Percentiles rank a stretch among this genome's conserved stretches.
Conservation (phyloP, 768 basidiomycete species). For the Naganishia antarctica region DNA sequence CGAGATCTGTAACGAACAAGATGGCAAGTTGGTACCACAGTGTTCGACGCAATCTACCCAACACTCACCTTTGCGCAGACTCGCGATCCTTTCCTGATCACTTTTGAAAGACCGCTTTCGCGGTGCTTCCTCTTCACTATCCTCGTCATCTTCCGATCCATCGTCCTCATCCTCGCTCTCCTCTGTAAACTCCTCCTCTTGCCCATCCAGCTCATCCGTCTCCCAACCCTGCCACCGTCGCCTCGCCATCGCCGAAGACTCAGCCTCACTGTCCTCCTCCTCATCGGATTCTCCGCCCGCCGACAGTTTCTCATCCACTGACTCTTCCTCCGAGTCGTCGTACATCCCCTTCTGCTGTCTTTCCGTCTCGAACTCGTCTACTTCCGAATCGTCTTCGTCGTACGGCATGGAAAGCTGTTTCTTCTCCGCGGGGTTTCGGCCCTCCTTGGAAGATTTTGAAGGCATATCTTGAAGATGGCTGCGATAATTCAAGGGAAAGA, state of each 20-base stretch:
- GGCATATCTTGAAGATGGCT: no score
- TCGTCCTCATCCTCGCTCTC: slow-evolving; percentile 28
- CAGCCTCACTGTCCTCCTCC: slow-evolving; percentile 34
- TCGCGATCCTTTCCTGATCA: slow-evolving; percentile 19
- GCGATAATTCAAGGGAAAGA: no score
- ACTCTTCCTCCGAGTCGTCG: slow-evolving; percentile 25
- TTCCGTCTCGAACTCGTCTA: slow-evolving; percentile 43
- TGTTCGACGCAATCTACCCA: slow-evolving; percentile 16
- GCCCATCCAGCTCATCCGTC: slow-evolving; percentile 37
- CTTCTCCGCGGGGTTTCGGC: not conserved
- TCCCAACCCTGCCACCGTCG: slow-evolving; percentile 29
- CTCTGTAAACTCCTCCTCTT: slow-evolving; percentile 33
- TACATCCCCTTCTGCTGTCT: slow-evolving; percentile 16
- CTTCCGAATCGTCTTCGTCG: slow-evolving; percentile 43
- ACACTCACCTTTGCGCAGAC: slow-evolving; percentile 37
- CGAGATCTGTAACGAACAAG: slow-evolving; percentile 54
- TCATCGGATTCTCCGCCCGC: slow-evolving; percentile 15
- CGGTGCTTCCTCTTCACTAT: slow-evolving; percentile 6
- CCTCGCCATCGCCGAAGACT: slow-evolving; percentile 16
- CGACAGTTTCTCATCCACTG: slow-evolving; percentile 10
- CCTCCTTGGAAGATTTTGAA: not conserved
- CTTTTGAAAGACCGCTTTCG: not conserved
- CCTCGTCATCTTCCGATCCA: slow-evolving; percentile 30
- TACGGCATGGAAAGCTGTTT: slow-evolving; percentile 16
- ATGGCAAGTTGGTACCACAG: not conserved